Conservation (phyloP, 352 stramenopile species). For the Phytophthora rubi region DNA sequence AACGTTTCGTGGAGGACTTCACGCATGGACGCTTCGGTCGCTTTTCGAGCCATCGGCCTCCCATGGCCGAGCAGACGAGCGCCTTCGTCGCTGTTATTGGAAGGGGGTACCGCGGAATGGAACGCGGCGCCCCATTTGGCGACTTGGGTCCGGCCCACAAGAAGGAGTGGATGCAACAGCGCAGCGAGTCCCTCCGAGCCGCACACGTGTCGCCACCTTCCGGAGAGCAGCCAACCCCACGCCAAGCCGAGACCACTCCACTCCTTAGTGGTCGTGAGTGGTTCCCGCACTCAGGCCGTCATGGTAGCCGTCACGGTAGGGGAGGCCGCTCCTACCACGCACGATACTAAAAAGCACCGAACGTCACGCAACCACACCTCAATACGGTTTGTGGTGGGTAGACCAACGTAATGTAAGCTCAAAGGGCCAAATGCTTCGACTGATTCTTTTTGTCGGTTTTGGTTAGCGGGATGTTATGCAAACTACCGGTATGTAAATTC, state of each 20-base stretch:
- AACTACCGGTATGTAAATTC: too few species aligned
- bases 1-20: background rate
- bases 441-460: too few species aligned
- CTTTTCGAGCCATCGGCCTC: background rate
- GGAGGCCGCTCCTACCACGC: background rate
- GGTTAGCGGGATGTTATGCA: too few species aligned
- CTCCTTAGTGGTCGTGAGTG: background rate
- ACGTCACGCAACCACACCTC: too few species aligned
- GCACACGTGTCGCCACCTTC: background rate
- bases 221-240: background rate
- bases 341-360: background rate
- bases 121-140: background rate
- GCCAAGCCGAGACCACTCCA: background rate
- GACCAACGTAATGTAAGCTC: too few species aligned
- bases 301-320: too few species aligned
- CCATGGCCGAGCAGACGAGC: background rate
- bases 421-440: too few species aligned
- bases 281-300: background rate
- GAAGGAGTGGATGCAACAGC: background rate
- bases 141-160: background rate
- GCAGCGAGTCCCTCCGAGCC: background rate
- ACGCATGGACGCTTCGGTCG: background rate
- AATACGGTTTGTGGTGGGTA: too few species aligned
- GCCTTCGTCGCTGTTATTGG: background rate
- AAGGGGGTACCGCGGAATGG: background rate